These are phyloP conservation scores for Magnolia kwangsiensis DNA, from an alignment of 164 flowering plant genomes.

Conservation along the genomic window DNA sequence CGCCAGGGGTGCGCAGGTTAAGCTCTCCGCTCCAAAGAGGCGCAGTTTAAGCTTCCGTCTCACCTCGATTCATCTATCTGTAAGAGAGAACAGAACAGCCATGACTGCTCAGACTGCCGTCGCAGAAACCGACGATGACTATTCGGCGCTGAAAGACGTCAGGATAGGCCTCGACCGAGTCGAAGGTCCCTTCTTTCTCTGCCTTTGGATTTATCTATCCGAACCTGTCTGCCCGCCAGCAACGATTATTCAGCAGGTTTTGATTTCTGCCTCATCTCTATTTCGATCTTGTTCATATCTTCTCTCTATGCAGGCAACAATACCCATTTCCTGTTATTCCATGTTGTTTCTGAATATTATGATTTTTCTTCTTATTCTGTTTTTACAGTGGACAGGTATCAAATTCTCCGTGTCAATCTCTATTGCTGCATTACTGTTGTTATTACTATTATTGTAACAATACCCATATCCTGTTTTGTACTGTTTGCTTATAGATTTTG, in stretches of 20 bases:
- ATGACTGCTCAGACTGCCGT: constrained; percentile 13
- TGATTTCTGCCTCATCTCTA: background rate
- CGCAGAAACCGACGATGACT: constrained; percentile 19
- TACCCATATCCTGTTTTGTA: background rate
- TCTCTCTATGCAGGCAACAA: background rate
- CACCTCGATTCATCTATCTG: background rate
- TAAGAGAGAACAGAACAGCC: background rate
- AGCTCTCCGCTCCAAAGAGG: background rate
- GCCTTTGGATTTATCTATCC: constrained; percentile 64
- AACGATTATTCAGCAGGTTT: constrained; percentile 55
- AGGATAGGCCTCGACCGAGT: constrained; percentile 32
- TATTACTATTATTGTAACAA: no score
- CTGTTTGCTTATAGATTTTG: background rate
- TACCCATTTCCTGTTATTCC: constrained; percentile 4
- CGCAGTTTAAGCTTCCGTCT: background rate
- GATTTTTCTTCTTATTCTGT: background rate
- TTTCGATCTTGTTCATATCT: background rate
- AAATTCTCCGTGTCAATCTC: background rate
- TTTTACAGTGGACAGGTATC: background rate
- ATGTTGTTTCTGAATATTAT: background rate
- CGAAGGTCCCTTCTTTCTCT: constrained; percentile 39
- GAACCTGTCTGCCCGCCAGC: constrained; percentile 34
- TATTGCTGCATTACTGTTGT: no score
- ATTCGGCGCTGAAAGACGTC: constrained; percentile 47
- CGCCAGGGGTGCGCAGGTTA: background rate